phyloP scores from a whole-genome alignment of 2,329 filamentous ascomycete genomes.

The Pseudofabraea citricarpa region DNA sequence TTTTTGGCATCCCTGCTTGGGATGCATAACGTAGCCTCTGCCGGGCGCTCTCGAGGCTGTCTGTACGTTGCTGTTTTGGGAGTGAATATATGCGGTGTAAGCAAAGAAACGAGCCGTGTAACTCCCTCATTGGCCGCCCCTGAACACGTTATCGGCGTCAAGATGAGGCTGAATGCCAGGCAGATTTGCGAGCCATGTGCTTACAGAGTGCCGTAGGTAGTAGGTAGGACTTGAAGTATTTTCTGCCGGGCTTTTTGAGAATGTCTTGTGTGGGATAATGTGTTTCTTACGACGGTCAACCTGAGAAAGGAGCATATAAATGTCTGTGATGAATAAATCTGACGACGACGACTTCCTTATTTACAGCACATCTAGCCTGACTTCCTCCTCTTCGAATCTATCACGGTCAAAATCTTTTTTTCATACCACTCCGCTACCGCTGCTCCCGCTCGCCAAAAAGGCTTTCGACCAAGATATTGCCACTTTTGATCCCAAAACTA shows the following conservation, averaged over 20 bases:
- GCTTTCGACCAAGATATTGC: neutral
- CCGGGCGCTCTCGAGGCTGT: neutral
- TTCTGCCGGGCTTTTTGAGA: neutral
- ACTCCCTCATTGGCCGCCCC: neutral
- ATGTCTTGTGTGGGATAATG: neutral
- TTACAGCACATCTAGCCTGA: neutral
- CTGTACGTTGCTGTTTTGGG: neutral
- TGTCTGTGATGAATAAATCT: neutral
- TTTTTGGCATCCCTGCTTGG: no score
- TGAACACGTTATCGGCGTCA: neutral
- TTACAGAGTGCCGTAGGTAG: neutral
- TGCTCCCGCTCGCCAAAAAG: neutral
- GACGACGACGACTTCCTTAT: neutral
- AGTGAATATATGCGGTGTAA: neutral
- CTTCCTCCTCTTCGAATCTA: neutral
- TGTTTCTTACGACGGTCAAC: neutral
- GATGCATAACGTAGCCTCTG: neutral
- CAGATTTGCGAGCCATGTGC: neutral
- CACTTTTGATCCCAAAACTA: neutral
- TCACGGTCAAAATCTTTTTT: neutral
- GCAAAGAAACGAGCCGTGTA: neutral
- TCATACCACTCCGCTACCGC: neutral
- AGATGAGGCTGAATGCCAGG: neutral
- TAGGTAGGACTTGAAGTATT: neutral
- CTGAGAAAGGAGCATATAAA: neutral